phyloP scores from a whole-genome alignment of 1,284 basidiomycete genomes.

The Marasmius oreades region DNA sequence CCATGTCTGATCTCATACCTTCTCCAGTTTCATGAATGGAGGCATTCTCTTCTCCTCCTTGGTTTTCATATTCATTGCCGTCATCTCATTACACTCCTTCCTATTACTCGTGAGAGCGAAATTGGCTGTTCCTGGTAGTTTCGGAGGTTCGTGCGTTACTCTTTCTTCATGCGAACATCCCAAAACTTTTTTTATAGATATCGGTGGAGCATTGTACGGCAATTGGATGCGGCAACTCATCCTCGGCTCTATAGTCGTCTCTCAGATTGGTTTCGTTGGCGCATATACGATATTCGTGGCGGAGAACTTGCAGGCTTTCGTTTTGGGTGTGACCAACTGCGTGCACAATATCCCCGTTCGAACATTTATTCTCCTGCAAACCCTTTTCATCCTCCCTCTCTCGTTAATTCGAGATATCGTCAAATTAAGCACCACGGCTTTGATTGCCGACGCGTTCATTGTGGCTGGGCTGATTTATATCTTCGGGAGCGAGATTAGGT shows the following conservation, averaged over 20 bases:
- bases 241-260: constrained; percentile 83
- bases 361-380: constrained; percentile 75
- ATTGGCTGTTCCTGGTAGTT: constrained; percentile 87
- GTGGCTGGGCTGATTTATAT: constrained; percentile 87
- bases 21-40: constrained; percentile 85
- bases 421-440: constrained; percentile 89
- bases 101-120: constrained; percentile 89
- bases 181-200: constrained; percentile 55
- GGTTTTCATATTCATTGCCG: constrained; percentile 79
- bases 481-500: constrained; percentile 73
- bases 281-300: constrained; percentile 98
- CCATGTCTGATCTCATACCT: not conserved
- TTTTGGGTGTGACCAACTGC: constrained; percentile 84
- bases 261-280: constrained; percentile 86
- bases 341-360: constrained; percentile 64
- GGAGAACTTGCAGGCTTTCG: constrained; percentile 85
- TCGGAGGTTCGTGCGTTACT: constrained; percentile 64
- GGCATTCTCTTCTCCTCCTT: constrained; percentile 89
- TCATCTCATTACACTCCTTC: constrained; percentile 93
- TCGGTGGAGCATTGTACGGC: constrained; percentile 92
- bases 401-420: constrained; percentile 87
- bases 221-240: constrained; percentile 91
- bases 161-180: not conserved
- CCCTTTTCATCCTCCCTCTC: constrained; percentile 84
- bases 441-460: constrained; percentile 95